Conservation (phyloP, 257 asterid genomes). For the Paulownia fortunei region DNA sequence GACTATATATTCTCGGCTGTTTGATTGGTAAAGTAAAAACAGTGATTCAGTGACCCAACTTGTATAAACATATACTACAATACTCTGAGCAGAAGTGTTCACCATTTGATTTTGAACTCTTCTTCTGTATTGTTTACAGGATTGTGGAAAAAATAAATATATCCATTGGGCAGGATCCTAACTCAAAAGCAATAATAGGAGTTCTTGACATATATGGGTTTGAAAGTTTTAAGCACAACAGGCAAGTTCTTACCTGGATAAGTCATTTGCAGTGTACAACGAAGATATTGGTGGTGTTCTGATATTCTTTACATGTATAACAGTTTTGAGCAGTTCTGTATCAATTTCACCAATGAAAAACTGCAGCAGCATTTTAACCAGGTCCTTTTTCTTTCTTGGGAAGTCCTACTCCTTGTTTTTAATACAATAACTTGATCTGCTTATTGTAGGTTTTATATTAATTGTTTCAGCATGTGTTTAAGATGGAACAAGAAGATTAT, state of each 20-base stretch:
- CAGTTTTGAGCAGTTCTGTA: conserved; percentile 99
- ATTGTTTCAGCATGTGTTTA: conserved; percentile 89
- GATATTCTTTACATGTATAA: conserved; percentile 37
- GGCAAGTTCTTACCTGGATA: conserved; percentile 41
- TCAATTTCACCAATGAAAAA: conserved; percentile 97
- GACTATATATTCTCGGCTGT: conserved; percentile 86
- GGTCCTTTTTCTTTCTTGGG: conserved; percentile 51
- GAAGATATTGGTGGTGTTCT: conserved; percentile 29
- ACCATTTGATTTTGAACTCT: conserved; percentile 32
- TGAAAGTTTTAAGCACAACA: conserved; percentile 93
- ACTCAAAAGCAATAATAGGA: conserved; percentile 93
- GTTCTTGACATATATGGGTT: conserved; percentile 99
- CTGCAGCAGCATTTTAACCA: conserved; percentile 99
- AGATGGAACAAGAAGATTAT: conserved; percentile 99
- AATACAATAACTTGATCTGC: conserved; percentile 21
- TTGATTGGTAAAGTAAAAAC: conserved; percentile 76
- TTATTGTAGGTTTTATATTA: conserved; percentile 36
- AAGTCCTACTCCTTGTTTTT: conserved; percentile 30
- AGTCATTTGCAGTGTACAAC: conserved; percentile 22
- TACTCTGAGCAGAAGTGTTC: conserved; percentile 18
- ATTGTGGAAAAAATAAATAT: conserved; percentile 90
- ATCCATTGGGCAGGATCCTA: conserved; percentile 99
- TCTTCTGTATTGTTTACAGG: conserved; percentile 54
- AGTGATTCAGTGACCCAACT: conserved; percentile 9
- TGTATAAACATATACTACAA: background rate